Conservation (phyloP, 441 rosid species). For the Metrosideros polymorpha region DNA sequence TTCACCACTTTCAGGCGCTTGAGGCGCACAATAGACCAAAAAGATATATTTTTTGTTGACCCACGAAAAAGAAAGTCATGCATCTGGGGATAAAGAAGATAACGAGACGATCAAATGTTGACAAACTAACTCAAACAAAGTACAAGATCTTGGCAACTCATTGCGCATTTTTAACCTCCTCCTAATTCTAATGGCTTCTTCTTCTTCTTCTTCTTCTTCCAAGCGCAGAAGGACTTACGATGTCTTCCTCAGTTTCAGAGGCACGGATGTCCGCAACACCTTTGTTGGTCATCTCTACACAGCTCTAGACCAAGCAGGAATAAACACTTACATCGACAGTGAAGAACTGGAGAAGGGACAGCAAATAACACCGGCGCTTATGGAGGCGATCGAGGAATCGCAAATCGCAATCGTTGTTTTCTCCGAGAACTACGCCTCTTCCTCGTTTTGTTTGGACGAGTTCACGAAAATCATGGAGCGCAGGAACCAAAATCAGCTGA, state of each 20-base stretch:
- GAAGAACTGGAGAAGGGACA: background rate
- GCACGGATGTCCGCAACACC: background rate
- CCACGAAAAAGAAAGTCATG: background rate
- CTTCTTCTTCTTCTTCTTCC: background rate
- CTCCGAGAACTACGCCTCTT: background rate
- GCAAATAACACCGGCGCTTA: background rate
- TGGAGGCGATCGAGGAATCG: background rate
- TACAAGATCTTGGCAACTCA: background rate
- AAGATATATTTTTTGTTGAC: too few relatives aligned
- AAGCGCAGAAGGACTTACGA: background rate
- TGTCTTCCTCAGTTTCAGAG: background rate
- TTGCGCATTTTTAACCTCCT: rapidly evolving
- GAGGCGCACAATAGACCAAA: too few relatives aligned
- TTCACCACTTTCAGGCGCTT: too few relatives aligned
- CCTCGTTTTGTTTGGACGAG: background rate
- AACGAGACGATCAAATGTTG: background rate
- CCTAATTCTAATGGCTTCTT: background rate
- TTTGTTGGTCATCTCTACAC: background rate
- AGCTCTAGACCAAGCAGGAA: background rate
- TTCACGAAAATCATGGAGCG: background rate
- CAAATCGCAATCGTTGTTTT: background rate
- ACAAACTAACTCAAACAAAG: rapidly evolving
- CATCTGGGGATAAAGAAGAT: too few relatives aligned
- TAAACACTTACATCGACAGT: background rate
- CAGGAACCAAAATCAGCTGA: background rate